These are phyloP conservation scores for Melampsora americana DNA, from an alignment of 1,284 basidiomycete genomes.

Conservation along the genomic window DNA sequence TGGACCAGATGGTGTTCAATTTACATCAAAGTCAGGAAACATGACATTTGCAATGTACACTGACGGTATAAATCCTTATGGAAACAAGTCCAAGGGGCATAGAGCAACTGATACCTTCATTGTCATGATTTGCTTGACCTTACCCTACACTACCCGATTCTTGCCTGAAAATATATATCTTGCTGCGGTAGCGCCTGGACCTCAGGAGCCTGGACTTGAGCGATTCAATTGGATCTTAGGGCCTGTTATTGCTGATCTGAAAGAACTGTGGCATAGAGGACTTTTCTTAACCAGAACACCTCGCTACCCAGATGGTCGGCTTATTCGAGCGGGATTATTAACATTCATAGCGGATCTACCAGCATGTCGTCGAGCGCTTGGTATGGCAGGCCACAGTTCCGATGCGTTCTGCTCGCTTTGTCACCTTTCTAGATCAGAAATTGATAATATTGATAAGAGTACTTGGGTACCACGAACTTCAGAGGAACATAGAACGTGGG, in stretches of 20 bases:
- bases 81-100: not conserved
- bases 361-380: constrained; percentile 36
- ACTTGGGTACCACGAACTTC: constrained; percentile 15
- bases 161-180: constrained; percentile 50
- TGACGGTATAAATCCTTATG: not conserved
- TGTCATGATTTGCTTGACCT: not conserved
- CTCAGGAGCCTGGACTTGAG: constrained; percentile 45
- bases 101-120: not conserved
- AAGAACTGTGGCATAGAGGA: constrained; percentile 52
- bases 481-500: not conserved
- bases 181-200: constrained; percentile 54
- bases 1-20: constrained; percentile 2
- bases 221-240: constrained; percentile 52
- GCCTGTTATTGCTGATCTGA: constrained; percentile 52
- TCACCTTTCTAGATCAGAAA: constrained; percentile 4
- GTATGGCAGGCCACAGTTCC: constrained; percentile 19
- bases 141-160: not conserved
- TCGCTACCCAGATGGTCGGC: constrained; percentile 1
- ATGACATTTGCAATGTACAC: constrained; percentile 2
- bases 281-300: constrained; percentile 43
- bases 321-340: constrained; percentile 20
- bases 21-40: constrained; percentile 1
- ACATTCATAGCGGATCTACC: constrained; percentile 46
- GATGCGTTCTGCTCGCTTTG: constrained; percentile 44
- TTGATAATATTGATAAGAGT: constrained; percentile 5